Evolutionary conservation across 208 protist genomes (phyloP).

Genomic region (Strigomonas galati): DNA sequence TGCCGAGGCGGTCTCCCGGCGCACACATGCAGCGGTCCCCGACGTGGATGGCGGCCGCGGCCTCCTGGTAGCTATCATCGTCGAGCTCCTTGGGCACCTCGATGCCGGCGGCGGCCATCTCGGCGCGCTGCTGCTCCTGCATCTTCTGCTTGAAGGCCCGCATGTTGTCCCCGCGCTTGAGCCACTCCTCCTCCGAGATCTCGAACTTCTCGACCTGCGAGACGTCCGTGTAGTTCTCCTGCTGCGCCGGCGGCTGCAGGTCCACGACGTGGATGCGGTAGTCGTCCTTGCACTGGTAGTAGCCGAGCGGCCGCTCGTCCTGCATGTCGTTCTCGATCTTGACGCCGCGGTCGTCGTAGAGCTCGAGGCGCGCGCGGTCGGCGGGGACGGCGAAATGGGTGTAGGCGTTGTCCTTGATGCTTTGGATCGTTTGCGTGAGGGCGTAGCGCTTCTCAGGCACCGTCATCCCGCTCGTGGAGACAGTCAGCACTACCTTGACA

Average conservation of each 20-base stretch:
- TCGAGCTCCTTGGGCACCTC: conserved; percentile 34
- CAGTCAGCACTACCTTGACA: conserved; percentile 77
- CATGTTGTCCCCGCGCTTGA: conserved; percentile 79
- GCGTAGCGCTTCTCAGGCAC: conserved; percentile 89
- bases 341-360: conserved; percentile 71
- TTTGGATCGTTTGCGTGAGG: conserved; percentile 67
- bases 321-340: conserved; percentile 56
- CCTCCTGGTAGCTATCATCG: conserved; percentile 72
- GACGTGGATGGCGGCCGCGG: conserved; percentile 66
- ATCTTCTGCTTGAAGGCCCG: conserved; percentile 76
- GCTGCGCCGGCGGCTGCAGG: conserved; percentile 59
- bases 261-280: conserved; percentile 89
- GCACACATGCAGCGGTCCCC: conserved; percentile 81
- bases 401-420: conserved; percentile 77
- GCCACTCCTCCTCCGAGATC: conserved; percentile 88
- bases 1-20: conserved; percentile 80
- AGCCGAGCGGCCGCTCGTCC: conserved; percentile 75
- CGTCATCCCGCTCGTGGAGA: conserved; percentile 65
- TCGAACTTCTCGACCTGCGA: conserved; percentile 91
- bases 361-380: conserved; percentile 67
- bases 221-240: conserved; percentile 80
- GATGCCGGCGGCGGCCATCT: conserved; percentile 61
- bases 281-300: conserved; percentile 81
- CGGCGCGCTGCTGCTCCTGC: conserved; percentile 61
- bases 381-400: conserved; percentile 78